Base-by-base conservation (phyloP, 2,329 filamentous ascomycete species). In the Stemphylium vesicarium region DNA sequence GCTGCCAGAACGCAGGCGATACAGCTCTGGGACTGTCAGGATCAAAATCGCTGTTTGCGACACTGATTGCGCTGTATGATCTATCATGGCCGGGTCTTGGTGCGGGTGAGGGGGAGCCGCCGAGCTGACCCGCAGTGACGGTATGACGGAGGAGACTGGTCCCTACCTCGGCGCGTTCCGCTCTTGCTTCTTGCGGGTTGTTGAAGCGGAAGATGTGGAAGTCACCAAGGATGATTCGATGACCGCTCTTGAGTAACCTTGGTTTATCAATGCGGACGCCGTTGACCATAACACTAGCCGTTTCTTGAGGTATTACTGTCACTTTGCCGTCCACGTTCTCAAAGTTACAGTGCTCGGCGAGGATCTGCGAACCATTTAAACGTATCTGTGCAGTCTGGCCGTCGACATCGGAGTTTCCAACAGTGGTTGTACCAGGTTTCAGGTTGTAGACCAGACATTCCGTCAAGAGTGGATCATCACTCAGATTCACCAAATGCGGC, bases 191-290 rank as follows among this genome's bases (percentile, higher is more conserved):
- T 81, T 96, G 89, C 0, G 95, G 95, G 72, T 99, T 93, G 69
- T 98, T 99, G 81, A 99, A 99, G 52, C 95, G 85, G 78, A 99
- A 98, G 57, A 99, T 99, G 75, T 99, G 95, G 67, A 99, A 99
- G 75, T 99, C 95, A 36, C 95, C 95, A 9, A 99, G 82, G 59
- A 99, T 99, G 49, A 99, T 90, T 58, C 95, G 89, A 73, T 93
- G 96, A 5, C 95, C 95, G 68, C 93, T 97, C 70, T 93, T 89
- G 38, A 99, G 81, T 62, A 92, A 86, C 63, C 89, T 92, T 1
- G 93, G 88, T 68, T 93, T 92, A 49, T 92, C 87, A 49, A 98
- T 90, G 15, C 93, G 89, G 62, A 94, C 85, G 53, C 95, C 95
- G 69, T 99, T 99, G 47, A 99, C 92, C 95, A 99, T 99, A 53